Conservation (phyloP, 192 early-diverging fungal species). For the Radiomyces spectabilis region DNA sequence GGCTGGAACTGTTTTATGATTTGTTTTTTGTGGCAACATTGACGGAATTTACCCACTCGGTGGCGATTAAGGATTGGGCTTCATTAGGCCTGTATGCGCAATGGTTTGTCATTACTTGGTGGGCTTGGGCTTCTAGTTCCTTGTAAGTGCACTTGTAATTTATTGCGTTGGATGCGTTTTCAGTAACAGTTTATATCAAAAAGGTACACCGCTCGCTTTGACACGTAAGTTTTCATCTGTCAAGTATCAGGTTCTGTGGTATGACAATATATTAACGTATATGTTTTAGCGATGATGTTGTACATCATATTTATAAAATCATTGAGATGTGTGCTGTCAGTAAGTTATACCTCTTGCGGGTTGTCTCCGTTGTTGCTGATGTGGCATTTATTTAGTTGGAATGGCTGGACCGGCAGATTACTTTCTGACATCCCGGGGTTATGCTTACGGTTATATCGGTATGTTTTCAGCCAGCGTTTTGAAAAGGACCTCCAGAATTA, state of each 20-base stretch:
- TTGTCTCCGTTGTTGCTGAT: no score
- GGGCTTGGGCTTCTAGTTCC: slow-evolving; percentile 38
- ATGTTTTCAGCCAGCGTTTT: background rate
- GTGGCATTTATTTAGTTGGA: slow-evolving; percentile 15
- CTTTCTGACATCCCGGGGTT: slow-evolving; percentile 32
- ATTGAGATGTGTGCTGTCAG: slow-evolving; percentile 32
- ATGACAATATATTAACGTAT: slow-evolving; percentile 18
- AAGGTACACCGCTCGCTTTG: slow-evolving; percentile 28
- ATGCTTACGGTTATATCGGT: slow-evolving; percentile 33
- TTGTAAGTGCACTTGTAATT: no score
- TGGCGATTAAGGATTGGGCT: slow-evolving; percentile 31
- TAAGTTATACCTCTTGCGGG: no score
- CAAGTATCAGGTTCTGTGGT: slow-evolving; percentile 14
- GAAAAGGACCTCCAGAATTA: background rate
- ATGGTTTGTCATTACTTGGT: slow-evolving; percentile 48
- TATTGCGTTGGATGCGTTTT: no score
- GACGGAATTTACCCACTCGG: slow-evolving; percentile 38
- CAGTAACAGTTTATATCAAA: no score
- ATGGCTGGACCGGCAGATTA: slow-evolving; percentile 37
- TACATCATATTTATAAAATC: slow-evolving; percentile 26
- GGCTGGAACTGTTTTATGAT: slow-evolving; percentile 42
- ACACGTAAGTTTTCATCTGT: slow-evolving; percentile 23
- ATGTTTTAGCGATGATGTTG: slow-evolving; percentile 24
- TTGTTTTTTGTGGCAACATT: slow-evolving; percentile 41
- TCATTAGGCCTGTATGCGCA: slow-evolving; percentile 32